Conservation (phyloP, 495 filamentous ascomycete species). For the Penicillium robsamsonii region DNA sequence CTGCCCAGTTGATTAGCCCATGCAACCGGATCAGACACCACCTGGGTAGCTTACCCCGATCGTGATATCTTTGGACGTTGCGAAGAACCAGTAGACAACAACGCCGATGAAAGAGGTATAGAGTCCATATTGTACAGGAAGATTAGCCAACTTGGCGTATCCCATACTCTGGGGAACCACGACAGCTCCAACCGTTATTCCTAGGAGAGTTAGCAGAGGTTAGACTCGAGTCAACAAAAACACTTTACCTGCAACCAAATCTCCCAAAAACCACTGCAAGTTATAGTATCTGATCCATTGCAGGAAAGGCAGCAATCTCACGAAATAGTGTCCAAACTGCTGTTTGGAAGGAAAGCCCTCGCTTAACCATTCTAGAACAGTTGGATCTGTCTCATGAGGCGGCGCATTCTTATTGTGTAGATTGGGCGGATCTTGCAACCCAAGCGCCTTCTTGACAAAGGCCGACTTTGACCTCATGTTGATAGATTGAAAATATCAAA, state of each 20-base stretch:
- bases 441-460: background rate
- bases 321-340: conserved; percentile 56
- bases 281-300: conserved; percentile 87
- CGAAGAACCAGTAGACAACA: conserved; percentile 92
- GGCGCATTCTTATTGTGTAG: background rate
- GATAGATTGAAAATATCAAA: background rate
- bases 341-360: conserved; percentile 44
- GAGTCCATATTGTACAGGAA: conserved; percentile 76
- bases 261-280: conserved; percentile 76
- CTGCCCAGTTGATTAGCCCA: conserved; percentile 36
- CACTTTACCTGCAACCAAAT: conserved; percentile 77
- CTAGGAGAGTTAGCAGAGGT: background rate
- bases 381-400: background rate
- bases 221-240: background rate
- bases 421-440: conserved; percentile 1
- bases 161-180: conserved; percentile 96
- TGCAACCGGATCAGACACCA: background rate
- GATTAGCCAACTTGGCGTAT: conserved; percentile 78
- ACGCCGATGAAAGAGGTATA: conserved; percentile 98
- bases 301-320: conserved; percentile 75
- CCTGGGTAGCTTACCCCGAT: conserved; percentile 67
- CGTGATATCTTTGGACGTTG: conserved; percentile 96
- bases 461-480: background rate
- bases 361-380: conserved; percentile 1
- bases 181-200: conserved; percentile 77